Percentiles rank a stretch among this genome's conserved stretches.
phyloP scores from a whole-genome alignment of 371 early-diverging fungal genomes.

The Mortierella sp. region DNA sequence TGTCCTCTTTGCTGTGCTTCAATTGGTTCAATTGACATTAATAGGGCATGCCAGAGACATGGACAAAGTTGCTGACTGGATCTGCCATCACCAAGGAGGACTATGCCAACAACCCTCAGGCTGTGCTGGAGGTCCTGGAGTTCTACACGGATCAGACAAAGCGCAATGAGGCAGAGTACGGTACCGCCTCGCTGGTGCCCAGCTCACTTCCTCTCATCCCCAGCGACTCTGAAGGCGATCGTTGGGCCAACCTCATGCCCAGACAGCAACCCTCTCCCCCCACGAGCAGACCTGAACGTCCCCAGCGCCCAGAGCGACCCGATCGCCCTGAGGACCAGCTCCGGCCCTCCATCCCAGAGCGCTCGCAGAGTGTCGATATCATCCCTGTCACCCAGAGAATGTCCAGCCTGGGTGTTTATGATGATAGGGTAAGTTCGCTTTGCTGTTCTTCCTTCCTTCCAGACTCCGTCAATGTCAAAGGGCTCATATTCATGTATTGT shows the following conservation, averaged over 20 bases:
- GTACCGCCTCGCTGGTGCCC: constrained; percentile 43
- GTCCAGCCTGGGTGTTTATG: constrained; percentile 50
- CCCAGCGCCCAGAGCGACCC: constrained; percentile 41
- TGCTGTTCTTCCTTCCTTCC: neutral
- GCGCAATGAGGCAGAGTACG: constrained; percentile 66
- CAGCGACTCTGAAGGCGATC: constrained; percentile 41
- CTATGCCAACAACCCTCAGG: constrained; percentile 95
- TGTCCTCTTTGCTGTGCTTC: neutral
- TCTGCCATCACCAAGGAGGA: constrained; percentile 96
- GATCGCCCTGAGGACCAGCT: constrained; percentile 48
- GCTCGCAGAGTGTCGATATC: constrained; percentile 30
- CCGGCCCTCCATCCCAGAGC: constrained; percentile 43
- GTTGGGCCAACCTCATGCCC: constrained; percentile 56
- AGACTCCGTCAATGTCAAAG: constrained; percentile 13
- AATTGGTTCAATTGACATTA: neutral
- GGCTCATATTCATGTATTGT: constrained; percentile 13
- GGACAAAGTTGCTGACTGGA: constrained; percentile 90
- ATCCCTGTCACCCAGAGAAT: constrained; percentile 49
- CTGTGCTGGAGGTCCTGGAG: constrained; percentile 96
- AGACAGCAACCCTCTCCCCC: constrained; percentile 40
- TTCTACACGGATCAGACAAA: constrained; percentile 92
- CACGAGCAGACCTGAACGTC: constrained; percentile 46
- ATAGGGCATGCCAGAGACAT: constrained; percentile 93
- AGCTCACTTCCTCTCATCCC: constrained; percentile 33
- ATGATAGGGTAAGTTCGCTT: constrained; percentile 40